These are phyloP conservation scores for Filosporella fistucella DNA, from an alignment of 495 filamentous ascomycete genomes.

Conservation along the genomic window DNA sequence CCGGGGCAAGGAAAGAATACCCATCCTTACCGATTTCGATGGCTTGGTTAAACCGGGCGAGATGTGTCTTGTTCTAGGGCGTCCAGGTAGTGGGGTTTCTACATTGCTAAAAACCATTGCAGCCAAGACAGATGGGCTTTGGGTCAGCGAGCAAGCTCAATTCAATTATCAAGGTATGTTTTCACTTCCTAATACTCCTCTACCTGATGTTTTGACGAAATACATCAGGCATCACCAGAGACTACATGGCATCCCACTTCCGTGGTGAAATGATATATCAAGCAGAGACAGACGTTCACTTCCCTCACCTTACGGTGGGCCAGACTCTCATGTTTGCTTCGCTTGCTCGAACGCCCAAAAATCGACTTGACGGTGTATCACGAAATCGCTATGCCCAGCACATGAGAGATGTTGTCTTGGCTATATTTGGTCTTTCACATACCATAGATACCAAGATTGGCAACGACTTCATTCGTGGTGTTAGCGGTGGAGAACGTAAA, in stretches of 20 bases:
- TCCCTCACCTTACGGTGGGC: slow-evolving; percentile 71
- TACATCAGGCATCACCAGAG: slow-evolving; percentile 38
- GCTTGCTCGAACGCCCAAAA: slow-evolving; percentile 56
- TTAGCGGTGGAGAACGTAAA: slow-evolving; percentile 76
- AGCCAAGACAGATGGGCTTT: slow-evolving; percentile 69
- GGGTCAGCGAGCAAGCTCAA: slow-evolving; percentile 54
- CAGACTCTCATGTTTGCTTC: slow-evolving; percentile 75
- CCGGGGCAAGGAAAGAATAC: not conserved
- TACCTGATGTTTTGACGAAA: slow-evolving; percentile 18
- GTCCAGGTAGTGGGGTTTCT: slow-evolving; percentile 51
- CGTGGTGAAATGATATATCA: slow-evolving; percentile 76
- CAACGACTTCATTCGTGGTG: slow-evolving; percentile 71
- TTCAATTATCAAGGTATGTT: slow-evolving; percentile 67
- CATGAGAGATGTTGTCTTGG: slow-evolving; percentile 70
- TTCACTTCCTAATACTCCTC: not conserved
- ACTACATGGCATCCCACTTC: slow-evolving; percentile 60
- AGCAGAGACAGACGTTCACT: slow-evolving; percentile 60
- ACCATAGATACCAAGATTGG: slow-evolving; percentile 72
- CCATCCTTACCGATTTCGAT: slow-evolving; percentile 7
- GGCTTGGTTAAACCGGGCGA: slow-evolving; percentile 7
- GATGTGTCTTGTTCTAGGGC: slow-evolving; percentile 8
- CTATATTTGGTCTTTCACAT: slow-evolving; percentile 36
- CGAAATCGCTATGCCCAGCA: slow-evolving; percentile 54
- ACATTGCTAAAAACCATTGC: slow-evolving; percentile 76
- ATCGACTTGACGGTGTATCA: slow-evolving; percentile 52